Conservation (phyloP, 495 filamentous ascomycete genomes). For the Hypoxylon fragiforme region DNA sequence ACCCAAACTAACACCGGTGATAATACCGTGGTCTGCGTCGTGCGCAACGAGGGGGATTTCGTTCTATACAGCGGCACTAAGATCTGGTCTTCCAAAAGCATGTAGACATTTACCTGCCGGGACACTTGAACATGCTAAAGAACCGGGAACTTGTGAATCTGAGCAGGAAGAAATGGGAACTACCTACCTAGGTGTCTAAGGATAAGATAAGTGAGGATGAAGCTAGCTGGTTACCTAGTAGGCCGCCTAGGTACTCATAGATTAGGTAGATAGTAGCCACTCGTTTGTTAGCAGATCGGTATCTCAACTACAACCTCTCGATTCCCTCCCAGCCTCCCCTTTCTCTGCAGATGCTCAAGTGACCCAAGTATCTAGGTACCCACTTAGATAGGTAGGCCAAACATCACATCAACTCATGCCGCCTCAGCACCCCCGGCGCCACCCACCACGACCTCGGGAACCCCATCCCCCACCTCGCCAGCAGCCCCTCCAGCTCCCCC, state of each 20-base stretch:
- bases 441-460: constrained; percentile 41
- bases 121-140: background rate
- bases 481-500: constrained; percentile 34
- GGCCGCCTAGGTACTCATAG: too few species aligned
- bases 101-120: background rate
- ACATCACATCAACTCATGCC: constrained; percentile 7
- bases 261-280: too few species aligned
- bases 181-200: too few species aligned
- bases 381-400: too few species aligned
- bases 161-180: too few species aligned
- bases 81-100: background rate
- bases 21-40: background rate
- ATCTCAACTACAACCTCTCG: too few species aligned
- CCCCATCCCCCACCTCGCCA: constrained; percentile 40
- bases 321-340: too few species aligned
- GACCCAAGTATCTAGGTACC: too few species aligned
- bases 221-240: too few species aligned
- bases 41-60: background rate
- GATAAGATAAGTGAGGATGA: too few species aligned
- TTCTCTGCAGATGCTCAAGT: too few species aligned
- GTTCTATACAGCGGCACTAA: background rate
- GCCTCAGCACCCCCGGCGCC: constrained; percentile 20
- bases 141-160: background rate
- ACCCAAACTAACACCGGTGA: background rate
- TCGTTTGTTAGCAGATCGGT: too few species aligned